phyloP scores from a whole-genome alignment of 352 stramenopile genomes.

The Globisporangium middletonii region DNA sequence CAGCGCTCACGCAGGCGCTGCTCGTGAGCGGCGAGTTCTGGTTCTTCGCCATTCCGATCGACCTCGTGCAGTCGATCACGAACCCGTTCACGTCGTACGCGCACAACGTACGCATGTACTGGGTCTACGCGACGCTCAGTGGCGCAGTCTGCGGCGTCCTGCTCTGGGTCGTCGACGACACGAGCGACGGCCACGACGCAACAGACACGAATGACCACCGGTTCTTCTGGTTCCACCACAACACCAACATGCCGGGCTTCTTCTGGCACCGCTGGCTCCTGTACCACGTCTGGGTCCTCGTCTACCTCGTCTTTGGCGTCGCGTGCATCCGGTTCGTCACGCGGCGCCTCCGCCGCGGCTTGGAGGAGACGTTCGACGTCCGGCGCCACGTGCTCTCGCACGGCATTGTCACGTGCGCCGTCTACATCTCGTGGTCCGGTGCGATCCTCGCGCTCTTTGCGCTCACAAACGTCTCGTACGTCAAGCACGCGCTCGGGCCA shows the following conservation, averaged over 20 bases:
- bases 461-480: constrained; percentile 37
- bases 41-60: constrained; percentile 87
- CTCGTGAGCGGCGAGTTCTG: constrained; percentile 84
- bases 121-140: constrained; percentile 76
- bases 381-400: constrained; percentile 70
- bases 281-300: constrained; percentile 76
- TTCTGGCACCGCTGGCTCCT: constrained; percentile 81
- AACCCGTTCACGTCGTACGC: constrained; percentile 87
- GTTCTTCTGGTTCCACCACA: constrained; percentile 84
- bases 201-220: constrained; percentile 19
- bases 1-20: constrained; percentile 64
- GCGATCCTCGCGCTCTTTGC: constrained; percentile 65
- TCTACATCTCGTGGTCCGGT: constrained; percentile 84
- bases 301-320: constrained; percentile 71
- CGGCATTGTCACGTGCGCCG: constrained; percentile 70
- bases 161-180: constrained; percentile 54
- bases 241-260: constrained; percentile 67
- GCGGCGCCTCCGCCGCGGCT: constrained; percentile 55
- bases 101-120: constrained; percentile 80
- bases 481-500: constrained; percentile 32
- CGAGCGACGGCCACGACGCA: constrained; percentile 15
- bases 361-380: constrained; percentile 85
- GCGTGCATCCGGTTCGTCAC: constrained; percentile 74
- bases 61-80: constrained; percentile 86
- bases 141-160: constrained; percentile 59